Evolutionary conservation across 371 early-diverging fungal genomes (phyloP), one percentile per base, ranked within the genome.

Genomic region (Lichtheimia hyalospora): DNA sequence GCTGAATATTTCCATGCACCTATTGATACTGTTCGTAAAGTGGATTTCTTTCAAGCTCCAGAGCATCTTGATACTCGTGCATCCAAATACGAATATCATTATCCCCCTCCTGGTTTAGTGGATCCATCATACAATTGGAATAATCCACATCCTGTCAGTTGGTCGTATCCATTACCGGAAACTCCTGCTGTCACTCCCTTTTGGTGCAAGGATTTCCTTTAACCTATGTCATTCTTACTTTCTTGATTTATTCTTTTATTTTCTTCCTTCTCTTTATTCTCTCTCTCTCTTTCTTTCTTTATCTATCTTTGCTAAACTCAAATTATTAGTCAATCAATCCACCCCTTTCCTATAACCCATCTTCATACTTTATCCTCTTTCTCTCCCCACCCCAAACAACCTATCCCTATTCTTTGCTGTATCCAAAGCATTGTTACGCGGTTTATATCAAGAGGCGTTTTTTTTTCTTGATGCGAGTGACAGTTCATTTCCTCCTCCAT

Each of bases 181-280:
- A 48, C 27, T 5, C 58, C 25, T 16, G 23, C 25, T 21, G 16
- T 54, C 14, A 54, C 55, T 18, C 53, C 53, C 3, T 34, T 34
- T 18, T 52, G 53, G 53, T 52, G 53, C 14, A 24, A 25, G 18
- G 53, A 52, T 23, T 52, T 52, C 34, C 34, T 52, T 52, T 52
- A 54, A 54, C 43, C 14, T 13, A 34, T 14, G 14, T 3, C 39
- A 4, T 16, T 13, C 16, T 34, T 20, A 41, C 21, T 46, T 40
- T 52, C 53, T 28, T 53, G 39, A 34, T 58, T 28, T 53, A 42
- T 50, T 58, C 5, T 42, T 25, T 50, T 39, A 42, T 42, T 27
- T 59, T 21, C 50, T 27, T 21, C 40, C 41, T 42, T 23, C 27
- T 41, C n/a, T 20, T 27, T 53, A 54, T 59, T 21, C 34, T 60